Evolutionary conservation across 2,329 filamentous ascomycete genomes (phyloP).

Genomic region (Calonectria pauciramosa): DNA sequence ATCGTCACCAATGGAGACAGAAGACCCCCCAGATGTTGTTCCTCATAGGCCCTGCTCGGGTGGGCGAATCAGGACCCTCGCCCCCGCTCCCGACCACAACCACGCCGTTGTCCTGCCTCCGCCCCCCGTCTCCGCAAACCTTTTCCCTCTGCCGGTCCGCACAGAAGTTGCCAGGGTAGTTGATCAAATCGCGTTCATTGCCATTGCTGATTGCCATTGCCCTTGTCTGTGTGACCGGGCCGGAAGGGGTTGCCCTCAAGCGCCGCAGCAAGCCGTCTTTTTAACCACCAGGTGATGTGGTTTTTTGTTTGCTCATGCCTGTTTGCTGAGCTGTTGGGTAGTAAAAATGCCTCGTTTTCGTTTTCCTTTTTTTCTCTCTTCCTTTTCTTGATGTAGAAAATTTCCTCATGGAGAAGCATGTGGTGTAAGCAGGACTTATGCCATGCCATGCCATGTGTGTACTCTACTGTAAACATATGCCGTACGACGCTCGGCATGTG

Average conservation of each 20-base stretch:
- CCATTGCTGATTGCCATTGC: conserved; percentile 5
- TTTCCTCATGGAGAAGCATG: neutral
- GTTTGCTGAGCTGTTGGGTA: neutral
- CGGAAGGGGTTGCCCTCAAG: neutral
- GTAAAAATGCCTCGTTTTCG: conserved; percentile 13
- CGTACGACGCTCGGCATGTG: conserved; percentile 5
- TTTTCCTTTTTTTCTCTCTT: neutral
- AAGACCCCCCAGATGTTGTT: neutral
- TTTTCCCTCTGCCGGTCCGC: conserved; percentile 2
- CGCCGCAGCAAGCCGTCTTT: neutral
- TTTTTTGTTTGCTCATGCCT: neutral
- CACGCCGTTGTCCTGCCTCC: neutral
- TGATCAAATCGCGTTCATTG: conserved; percentile 5
- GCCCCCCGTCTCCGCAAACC: conserved; percentile 7
- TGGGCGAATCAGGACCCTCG: neutral
- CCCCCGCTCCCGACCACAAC: conserved; percentile 6
- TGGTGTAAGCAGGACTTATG: neutral
- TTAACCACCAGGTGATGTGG: neutral
- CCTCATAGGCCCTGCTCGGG: neutral
- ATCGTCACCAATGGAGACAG: neutral
- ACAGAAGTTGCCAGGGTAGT: neutral
- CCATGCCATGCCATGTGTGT: neutral
- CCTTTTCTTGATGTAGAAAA: neutral
- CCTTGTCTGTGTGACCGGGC: conserved; percentile 1
- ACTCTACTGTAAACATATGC: conserved; percentile 2